Evolutionary conservation across 352 stramenopile species (phyloP), one percentile per base, ranked within the genome.

Genomic region (Discostella stelligera): DNA sequence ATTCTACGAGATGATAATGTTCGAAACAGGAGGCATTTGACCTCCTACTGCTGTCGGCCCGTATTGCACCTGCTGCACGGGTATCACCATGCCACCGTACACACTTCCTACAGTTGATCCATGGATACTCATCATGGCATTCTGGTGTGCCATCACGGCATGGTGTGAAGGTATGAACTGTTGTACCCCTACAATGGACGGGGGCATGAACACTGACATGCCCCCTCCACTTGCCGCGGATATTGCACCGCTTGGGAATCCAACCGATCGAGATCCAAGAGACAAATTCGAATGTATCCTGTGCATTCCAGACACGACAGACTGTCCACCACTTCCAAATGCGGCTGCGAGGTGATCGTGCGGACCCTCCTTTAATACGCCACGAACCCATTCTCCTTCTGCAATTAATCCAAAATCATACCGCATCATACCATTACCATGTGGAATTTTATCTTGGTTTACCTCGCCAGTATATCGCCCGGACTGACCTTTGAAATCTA

Each of bases 391-490:
- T 25, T 81, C 72, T 13, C 78, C 78, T 49, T 80, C 66, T 0
- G 78, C 71, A 48, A 85, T 81, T 11, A 81, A 50, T 2, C 78
- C 78, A 62, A 74, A 81, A 52, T 71, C 65, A 72, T 79, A 85
- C 53, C 77, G 79, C 78, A 81, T 85, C 4, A 79, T 66, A 16
- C 78, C 78, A 16, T 55, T 37, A 21, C 78, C 79, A 60, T 85
- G 79, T n/a, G 79, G 79, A 37, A 82, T 18, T 49, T 55, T 41
- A 25, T 80, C 64, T 21, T 62, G 16, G 21, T 79, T 77, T 23
- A 85, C 65, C 58, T 82, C 79, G 16, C 79, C 79, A n/a, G 72
- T 82, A 25, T 82, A 85, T 18, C 79, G 23, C 4, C 79, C 79
- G 16, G 63, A 73, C 18, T 82, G 62, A 9, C 79, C 79, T 60